Evolutionary conservation across 306 rosid species (phyloP).

Genomic region (Mimosa bimucronata): DNA sequence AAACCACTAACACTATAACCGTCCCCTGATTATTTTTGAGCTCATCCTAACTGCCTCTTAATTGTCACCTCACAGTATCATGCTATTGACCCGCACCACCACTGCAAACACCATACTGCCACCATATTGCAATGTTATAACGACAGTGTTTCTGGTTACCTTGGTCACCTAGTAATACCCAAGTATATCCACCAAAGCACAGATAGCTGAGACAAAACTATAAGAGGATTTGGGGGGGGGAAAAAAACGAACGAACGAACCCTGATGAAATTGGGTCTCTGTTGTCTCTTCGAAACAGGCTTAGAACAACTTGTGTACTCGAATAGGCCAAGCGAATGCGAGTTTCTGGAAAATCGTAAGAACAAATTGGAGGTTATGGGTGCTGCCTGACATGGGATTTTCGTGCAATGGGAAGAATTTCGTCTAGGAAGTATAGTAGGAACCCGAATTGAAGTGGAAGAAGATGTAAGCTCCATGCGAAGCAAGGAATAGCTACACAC

Average conservation of each 20-base stretch:
- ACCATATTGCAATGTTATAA: background rate
- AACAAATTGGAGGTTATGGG: constrained; percentile 27
- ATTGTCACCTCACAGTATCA: background rate
- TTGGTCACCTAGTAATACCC: constrained; percentile 21
- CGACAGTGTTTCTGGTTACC: background rate
- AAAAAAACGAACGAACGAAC: constrained; percentile 53
- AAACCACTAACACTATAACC: constrained; percentile 1
- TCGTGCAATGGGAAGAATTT: constrained; percentile 40
- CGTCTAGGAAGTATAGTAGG: constrained; percentile 38
- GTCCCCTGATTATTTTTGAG: background rate
- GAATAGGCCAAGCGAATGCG: constrained; percentile 38
- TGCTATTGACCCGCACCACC: background rate
- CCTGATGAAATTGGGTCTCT: constrained; percentile 52
- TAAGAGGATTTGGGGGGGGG: constrained; percentile 3
- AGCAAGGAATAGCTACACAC: constrained; percentile 29
- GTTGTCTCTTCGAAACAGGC: constrained; percentile 33
- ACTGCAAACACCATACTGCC: background rate
- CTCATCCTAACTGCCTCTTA: constrained; percentile 1
- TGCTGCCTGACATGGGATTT: constrained; percentile 25
- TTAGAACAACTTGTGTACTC: constrained; percentile 32
- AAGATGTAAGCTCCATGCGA: constrained; percentile 68
- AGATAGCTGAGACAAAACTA: constrained; percentile 19
- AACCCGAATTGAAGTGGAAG: constrained; percentile 43
- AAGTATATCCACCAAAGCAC: background rate
- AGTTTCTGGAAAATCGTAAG: constrained; percentile 41